Evolutionary conservation across 306 rosid species (phyloP).

Genomic region (Rosa rugosa): DNA sequence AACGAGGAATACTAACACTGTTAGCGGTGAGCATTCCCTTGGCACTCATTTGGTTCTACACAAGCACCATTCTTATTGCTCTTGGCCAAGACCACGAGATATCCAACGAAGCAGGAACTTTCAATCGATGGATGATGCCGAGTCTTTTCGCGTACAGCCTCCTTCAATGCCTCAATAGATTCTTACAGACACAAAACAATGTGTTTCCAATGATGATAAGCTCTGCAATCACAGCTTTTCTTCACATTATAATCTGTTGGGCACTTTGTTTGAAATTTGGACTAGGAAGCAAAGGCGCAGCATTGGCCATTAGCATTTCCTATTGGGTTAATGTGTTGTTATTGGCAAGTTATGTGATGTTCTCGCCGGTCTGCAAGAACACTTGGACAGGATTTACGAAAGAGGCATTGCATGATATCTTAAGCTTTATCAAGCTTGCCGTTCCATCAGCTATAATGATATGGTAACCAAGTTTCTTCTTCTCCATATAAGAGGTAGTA

Average conservation of each 20-base stretch:
- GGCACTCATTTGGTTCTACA: constrained; percentile 41
- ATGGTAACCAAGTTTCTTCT: constrained; percentile 34
- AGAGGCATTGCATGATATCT: constrained; percentile 47
- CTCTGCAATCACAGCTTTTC: constrained; percentile 50
- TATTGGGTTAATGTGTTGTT: constrained; percentile 49
- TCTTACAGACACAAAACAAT: constrained; percentile 56
- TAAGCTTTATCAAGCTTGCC: constrained; percentile 50
- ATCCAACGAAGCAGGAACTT: constrained; percentile 44
- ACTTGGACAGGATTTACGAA: constrained; percentile 61
- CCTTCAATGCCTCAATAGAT: constrained; percentile 58
- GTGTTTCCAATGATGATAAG: constrained; percentile 53
- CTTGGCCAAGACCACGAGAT: constrained; percentile 48
- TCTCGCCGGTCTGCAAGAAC: constrained; percentile 36
- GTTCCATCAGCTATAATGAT: constrained; percentile 64
- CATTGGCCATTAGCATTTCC: constrained; percentile 51
- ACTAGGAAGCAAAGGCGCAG: constrained; percentile 52
- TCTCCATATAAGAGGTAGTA: not conserved
- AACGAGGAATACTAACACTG: constrained; percentile 50
- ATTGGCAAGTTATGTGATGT: constrained; percentile 36
- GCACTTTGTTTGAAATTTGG: constrained; percentile 36
- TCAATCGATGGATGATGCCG: constrained; percentile 47
- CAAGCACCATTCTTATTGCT: constrained; percentile 39
- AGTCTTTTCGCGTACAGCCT: constrained; percentile 43
- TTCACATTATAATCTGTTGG: constrained; percentile 52
- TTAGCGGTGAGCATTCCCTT: constrained; percentile 41